Conservation (phyloP, 1,284 basidiomycete genomes). For the Lignosus rhinocerotis region DNA sequence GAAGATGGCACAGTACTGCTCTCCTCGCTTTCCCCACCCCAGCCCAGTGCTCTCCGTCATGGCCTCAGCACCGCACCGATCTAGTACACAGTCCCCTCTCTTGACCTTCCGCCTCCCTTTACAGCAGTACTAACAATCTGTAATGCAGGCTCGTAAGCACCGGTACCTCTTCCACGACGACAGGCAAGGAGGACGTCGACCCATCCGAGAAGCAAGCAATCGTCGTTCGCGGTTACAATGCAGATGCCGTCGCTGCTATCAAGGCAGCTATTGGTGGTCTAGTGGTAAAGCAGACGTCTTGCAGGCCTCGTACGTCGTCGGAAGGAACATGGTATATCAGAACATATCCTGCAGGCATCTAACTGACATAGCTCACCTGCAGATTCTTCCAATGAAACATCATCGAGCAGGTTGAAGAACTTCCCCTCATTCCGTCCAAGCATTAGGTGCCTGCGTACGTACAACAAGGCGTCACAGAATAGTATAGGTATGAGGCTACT, state of each 20-base stretch:
- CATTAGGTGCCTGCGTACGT: neutral
- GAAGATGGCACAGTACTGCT: neutral
- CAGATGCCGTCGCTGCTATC: slow-evolving; percentile 2
- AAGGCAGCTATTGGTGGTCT: neutral
- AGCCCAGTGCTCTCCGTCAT: neutral
- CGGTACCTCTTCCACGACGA: neutral
- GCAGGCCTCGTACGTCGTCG: neutral
- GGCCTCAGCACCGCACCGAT: neutral
- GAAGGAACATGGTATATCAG: neutral
- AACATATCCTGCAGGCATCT: neutral
- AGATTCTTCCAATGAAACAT: neutral
- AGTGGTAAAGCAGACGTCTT: neutral
- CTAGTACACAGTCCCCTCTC: neutral
- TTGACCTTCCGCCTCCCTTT: neutral
- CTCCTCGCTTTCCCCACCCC: neutral
- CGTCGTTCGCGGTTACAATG: slow-evolving; percentile 5
- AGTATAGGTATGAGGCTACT: neutral
- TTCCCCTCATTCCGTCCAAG: neutral
- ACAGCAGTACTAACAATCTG: neutral
- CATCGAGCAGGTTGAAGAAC: neutral
- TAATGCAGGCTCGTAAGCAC: neutral
- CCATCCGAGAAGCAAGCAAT: neutral
- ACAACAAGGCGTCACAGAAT: neutral
- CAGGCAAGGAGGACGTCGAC: neutral
- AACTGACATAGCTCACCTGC: neutral